A percentile compares a stretch with the other conserved stretches of the same genome.
Evolutionary conservation across 441 rosid species (phyloP).

Genomic region (Populus hybrid): DNA sequence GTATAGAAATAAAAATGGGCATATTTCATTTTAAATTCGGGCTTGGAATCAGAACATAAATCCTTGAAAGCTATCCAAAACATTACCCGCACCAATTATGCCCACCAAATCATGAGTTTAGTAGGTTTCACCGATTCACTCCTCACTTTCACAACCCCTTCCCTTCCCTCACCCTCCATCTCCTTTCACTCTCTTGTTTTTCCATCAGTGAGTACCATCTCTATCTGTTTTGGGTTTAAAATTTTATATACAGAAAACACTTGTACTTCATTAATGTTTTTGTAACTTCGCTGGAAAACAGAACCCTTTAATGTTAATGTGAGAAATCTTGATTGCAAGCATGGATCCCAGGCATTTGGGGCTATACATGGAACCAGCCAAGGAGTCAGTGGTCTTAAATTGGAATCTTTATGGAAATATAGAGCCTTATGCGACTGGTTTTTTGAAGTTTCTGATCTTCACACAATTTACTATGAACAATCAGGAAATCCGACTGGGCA

Average conservation of each 20-base stretch:
- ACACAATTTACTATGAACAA: slow-evolving; percentile 77
- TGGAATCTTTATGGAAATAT: slow-evolving; percentile 50
- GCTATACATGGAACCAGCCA: slow-evolving; percentile 37
- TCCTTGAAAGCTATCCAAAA: not conserved
- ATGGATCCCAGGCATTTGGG: slow-evolving; percentile 30
- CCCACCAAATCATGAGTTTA: slow-evolving; percentile 12
- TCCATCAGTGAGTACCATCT: slow-evolving; percentile 12
- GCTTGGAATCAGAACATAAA: not conserved
- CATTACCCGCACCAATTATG: not conserved
- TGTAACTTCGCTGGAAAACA: slow-evolving; percentile 24
- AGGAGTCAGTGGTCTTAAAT: slow-evolving; percentile 34
- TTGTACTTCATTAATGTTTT: not conserved
- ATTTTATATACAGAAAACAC: not conserved
- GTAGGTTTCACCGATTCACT: slow-evolving; percentile 7
- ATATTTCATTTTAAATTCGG: not conserved
- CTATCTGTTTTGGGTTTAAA: not conserved
- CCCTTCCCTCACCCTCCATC: not conserved
- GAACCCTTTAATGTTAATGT: slow-evolving; percentile 9
- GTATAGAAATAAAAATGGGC: not conserved
- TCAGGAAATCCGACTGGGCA: slow-evolving; percentile 88
- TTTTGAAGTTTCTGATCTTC: slow-evolving; percentile 79
- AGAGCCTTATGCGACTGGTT: slow-evolving; percentile 68
- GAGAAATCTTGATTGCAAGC: slow-evolving; percentile 25
- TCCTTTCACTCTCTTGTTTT: not conserved
- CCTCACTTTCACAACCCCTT: not conserved